Percentiles rank a stretch among this genome's conserved stretches.
Evolutionary conservation across 2,329 filamentous ascomycete genomes (phyloP).

Genomic region (Emergomyces pasteurianus): DNA sequence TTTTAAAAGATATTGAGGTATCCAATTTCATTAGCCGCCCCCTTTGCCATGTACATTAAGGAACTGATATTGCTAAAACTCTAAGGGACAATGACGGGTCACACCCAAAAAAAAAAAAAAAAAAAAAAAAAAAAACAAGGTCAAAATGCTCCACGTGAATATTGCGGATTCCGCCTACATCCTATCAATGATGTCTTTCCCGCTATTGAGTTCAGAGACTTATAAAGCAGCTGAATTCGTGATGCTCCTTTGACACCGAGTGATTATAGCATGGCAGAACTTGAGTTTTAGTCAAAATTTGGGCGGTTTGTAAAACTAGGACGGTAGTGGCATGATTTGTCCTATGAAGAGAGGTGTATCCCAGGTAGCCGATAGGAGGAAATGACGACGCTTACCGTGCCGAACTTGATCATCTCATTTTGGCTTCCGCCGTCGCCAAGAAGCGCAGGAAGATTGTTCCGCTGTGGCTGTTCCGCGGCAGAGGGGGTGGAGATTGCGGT

Average conservation of each 20-base stretch:
- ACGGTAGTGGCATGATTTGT: neutral
- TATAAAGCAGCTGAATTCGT: neutral
- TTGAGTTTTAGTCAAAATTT: neutral
- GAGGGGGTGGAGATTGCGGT: neutral
- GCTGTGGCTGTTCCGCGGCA: neutral
- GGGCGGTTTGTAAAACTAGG: neutral
- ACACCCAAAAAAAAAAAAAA: too few species aligned
- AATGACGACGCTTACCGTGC: neutral
- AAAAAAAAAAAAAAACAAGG: too few species aligned
- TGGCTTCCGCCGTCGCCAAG: neutral
- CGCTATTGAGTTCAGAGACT: neutral
- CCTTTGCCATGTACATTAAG: too few species aligned
- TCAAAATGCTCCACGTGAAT: too few species aligned
- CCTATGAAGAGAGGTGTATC: neutral
- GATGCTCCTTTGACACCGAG: neutral
- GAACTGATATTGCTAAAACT: too few species aligned
- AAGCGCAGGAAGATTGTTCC: neutral
- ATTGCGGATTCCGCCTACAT: too few species aligned
- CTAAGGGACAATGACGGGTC: too few species aligned
- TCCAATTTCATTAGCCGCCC: too few species aligned
- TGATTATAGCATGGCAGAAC: neutral
- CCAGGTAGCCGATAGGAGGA: neutral
- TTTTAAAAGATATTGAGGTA: too few species aligned
- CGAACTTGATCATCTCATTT: neutral
- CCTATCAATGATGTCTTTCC: too few species aligned